Conservation (phyloP, 169 alveolate genomes). For the Blepharisma undulans region DNA sequence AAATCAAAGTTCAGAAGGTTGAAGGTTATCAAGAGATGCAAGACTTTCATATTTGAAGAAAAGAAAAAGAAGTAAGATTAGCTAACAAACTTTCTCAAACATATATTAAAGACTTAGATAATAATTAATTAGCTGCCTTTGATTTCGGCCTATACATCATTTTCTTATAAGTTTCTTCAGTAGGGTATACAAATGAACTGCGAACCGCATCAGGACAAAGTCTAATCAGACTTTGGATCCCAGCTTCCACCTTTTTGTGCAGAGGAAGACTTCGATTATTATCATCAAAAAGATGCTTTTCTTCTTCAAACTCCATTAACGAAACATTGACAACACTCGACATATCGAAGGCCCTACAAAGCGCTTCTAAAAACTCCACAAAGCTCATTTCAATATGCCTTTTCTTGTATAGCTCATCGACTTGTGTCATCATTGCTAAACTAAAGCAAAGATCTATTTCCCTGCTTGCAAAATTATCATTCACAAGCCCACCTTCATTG, state of each 20-base stretch:
- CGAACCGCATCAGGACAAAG: background rate
- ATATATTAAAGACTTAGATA: too few species aligned
- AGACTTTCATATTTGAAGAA: slow-evolving; percentile 98
- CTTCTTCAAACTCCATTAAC: background rate
- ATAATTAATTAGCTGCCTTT: background rate
- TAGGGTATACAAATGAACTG: background rate
- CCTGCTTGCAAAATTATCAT: slow-evolving; percentile 53
- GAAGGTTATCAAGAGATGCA: slow-evolving; percentile 97
- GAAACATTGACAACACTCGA: background rate
- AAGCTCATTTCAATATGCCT: slow-evolving; percentile 58
- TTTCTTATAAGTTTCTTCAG: background rate
- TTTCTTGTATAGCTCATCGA: slow-evolving; percentile 53
- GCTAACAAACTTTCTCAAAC: background rate
- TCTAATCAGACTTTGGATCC: background rate
- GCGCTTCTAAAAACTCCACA: slow-evolving; percentile 38
- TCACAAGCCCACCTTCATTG: slow-evolving; percentile 45
- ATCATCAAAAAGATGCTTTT: background rate
- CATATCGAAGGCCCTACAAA: slow-evolving; percentile 17
- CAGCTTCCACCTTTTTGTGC: background rate
- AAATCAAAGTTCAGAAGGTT: slow-evolving; percentile 96
- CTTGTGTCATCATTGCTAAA: slow-evolving; percentile 61
- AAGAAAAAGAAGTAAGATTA: slow-evolving; percentile 81
- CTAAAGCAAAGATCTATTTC: slow-evolving; percentile 50
- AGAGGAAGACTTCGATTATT: background rate
- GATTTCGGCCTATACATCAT: background rate